Base-by-base conservation (phyloP, 2,329 filamentous ascomycete genomes). In the Penicillium sp. region DNA sequence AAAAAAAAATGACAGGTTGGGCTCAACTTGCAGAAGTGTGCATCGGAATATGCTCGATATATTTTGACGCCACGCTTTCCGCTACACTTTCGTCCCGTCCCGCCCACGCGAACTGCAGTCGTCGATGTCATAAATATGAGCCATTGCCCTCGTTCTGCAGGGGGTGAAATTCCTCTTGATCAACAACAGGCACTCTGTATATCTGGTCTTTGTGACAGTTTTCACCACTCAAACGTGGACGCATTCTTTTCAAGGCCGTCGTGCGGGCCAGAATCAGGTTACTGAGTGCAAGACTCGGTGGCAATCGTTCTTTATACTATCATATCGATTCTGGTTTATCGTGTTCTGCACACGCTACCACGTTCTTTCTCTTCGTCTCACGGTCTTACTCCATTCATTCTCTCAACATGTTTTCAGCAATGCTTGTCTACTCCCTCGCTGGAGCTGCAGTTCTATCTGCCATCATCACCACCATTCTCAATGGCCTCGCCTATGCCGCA, bases 401-500 rank as follows among this genome's bases (percentile, higher is more conserved):
- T n/a, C 22, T 56, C 35, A 53, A 42, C 45, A 56, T 45, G 53
- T 69, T 69, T 65, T 67, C 62, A 51, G 59, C 59, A 54, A 62
- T 49, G 37, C 51, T 62, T 10, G 45, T 61, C 35, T 75, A 72
- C 58, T 57, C 66, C n/a, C 47, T 76, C 50, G 73, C 72, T 53
- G 68, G 60, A 26, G 62, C 62, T 22, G 67, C 73, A 8, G 51
- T 73, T 12, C 38, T 70, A 30, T 66, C 62, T 35, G 72, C 70
- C 9, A 58, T 72, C 22, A 66, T 73, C 45, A 62, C 65, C 17
- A 74, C 71, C 7, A 58, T 77, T 37, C 60, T 76, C 28, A 68
- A 75, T 64, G 72, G 72, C 40, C 49, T 77, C 33, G 73, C 65
- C 19, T 72, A 70, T 57, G 70, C 65, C 3, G 64, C 61, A 19